Evolutionary conservation across 139 green algal species (phyloP), one percentile per base, ranked within the genome.

Genomic region (Micractinium sp.): DNA sequence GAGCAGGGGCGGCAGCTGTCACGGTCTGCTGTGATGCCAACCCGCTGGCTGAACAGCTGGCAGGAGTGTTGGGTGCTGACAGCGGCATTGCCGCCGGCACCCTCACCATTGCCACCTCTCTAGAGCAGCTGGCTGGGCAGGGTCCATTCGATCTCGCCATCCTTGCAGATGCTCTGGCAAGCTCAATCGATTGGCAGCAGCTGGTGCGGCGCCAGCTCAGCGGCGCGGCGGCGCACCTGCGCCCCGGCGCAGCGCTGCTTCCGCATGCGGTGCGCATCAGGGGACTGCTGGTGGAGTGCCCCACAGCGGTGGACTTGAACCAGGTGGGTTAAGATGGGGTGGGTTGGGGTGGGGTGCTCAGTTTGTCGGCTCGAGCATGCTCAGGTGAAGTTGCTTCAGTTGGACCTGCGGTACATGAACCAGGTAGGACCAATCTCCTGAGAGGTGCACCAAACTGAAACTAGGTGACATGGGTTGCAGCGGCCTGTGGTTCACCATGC

Each of bases 151-250:
- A 39, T 29, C 61, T 87, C 22, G 20, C 79, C 2, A 38, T 87
- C 15, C 36, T 87, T 20, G 36, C 82, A 18, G 82, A 87, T 29
- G 82, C 82, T 1, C 82, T 87, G 36, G 63, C 91, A 1, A 88
- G 88, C 0, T 90, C 88, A 3, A 33, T 81, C 9, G 73, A 88
- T 47, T 73, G 85, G 41, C 3, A n/a, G 27, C 36, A n/a, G 27
- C 36, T 38, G 73, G 56, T 88, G 84, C 69, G 25, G 29, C 39
- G 36, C 31, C 67, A 81, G 69, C 84, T 88, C 67, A n/a, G 29
- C 29, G 84, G 67, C 9, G 69, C 18, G 16, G 84, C 67, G 9
- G 25, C 41, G 3, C 41, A 82, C 39, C 84, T 82, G 29, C 23
- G 33, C 1, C 16, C 53, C 31, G 47, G 31, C 18, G 80, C 47